phyloP scores from a whole-genome alignment of 306 rosid species.

The Glycine soja region DNA sequence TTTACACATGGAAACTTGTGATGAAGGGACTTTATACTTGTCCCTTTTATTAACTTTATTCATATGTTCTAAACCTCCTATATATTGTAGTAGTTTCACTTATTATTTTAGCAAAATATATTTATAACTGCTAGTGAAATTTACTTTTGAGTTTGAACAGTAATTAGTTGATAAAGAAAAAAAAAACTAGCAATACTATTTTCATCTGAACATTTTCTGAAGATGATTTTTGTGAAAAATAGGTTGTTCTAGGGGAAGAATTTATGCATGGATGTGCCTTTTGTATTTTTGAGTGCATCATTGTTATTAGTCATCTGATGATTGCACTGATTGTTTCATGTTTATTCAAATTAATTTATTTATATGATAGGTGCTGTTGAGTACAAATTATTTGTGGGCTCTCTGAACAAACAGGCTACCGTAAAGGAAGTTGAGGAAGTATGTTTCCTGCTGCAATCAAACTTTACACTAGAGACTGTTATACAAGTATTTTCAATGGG shows the following conservation, averaged over 20 bases:
- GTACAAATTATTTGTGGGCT: constrained; percentile 96
- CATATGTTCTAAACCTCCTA: constrained; percentile 27
- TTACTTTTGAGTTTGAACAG: constrained; percentile 20
- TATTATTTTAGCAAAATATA: constrained; percentile 11
- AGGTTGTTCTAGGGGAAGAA: constrained; percentile 20
- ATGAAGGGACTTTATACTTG: background rate
- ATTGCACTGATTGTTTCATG: constrained; percentile 45
- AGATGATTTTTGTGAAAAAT: constrained; percentile 7
- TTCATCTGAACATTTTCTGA: constrained; percentile 34
- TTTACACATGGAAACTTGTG: background rate
- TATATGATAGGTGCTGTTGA: constrained; percentile 84
- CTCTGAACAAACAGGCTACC: constrained; percentile 85
- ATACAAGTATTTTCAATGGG: constrained; percentile 26
- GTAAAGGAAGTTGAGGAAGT: constrained; percentile 95
- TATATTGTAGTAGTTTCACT: constrained; percentile 16
- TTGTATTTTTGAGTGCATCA: constrained; percentile 9
- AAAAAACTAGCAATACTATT: background rate
- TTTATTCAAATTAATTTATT: constrained; percentile 47
- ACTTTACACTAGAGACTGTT: constrained; percentile 32
- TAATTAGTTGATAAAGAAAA: background rate
- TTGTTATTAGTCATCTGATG: constrained; percentile 10
- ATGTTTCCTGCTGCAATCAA: constrained; percentile 50
- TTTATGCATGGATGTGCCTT: constrained; percentile 15
- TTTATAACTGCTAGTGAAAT: constrained; percentile 6
- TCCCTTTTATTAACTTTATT: constrained; percentile 1